These are phyloP conservation scores for Mortierella sp. DNA, from an alignment of 371 early-diverging fungal species.

Conservation along the genomic window DNA sequence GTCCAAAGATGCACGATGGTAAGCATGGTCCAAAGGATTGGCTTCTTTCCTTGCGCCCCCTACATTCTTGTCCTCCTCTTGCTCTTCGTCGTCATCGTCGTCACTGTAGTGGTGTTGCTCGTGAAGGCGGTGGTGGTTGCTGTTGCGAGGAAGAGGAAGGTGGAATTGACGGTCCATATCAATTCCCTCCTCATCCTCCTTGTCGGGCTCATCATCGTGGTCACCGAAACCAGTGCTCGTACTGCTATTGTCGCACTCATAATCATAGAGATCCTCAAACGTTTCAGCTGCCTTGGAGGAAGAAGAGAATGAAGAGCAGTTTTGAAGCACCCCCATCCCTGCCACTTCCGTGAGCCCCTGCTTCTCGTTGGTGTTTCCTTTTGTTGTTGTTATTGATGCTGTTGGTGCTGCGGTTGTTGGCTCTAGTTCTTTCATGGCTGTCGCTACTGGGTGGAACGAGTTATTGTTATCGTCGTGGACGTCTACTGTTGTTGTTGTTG, in stretches of 20 bases:
- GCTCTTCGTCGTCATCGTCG: neutral
- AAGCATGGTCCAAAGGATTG: neutral
- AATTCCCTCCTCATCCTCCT: neutral
- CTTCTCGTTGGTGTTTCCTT: neutral
- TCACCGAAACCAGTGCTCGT: constrained; percentile 2
- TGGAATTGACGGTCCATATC: neutral
- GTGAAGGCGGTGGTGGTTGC: neutral
- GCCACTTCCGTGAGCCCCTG: neutral
- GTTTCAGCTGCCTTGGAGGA: neutral
- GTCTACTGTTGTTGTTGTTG: neutral
- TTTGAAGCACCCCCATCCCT: neutral
- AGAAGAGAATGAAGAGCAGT: neutral
- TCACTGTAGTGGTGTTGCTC: constrained; percentile 1
- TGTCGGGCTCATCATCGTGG: neutral
- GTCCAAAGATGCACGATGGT: neutral
- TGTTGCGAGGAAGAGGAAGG: neutral
- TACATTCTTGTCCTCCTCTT: neutral
- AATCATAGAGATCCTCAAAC: neutral
- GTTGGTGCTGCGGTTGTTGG: neutral
- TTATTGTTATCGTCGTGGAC: neutral
- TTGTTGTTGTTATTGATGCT: neutral
- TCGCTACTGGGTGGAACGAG: neutral
- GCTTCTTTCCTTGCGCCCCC: too few species aligned
- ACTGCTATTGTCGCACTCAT: constrained; percentile 4
- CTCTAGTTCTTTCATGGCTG: constrained; percentile 6